These are phyloP conservation scores for Nothopassalora personata DNA, from an alignment of 2,329 filamentous ascomycete species.

Conservation along the genomic window DNA sequence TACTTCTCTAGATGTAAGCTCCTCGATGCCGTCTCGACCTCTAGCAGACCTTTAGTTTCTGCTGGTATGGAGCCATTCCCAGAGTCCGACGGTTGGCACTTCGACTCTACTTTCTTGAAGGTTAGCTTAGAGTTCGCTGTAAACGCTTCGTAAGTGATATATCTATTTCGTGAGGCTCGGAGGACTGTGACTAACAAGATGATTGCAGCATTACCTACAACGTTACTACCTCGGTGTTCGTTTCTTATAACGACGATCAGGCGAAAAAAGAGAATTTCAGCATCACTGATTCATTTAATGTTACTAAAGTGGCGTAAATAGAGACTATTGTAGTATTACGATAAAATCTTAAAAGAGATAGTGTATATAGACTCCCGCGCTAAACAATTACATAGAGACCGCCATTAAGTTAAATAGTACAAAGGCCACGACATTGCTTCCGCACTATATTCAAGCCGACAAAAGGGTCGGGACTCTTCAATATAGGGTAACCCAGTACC, in stretches of 20 bases:
- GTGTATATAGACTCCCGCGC: no score
- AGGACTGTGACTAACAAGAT: not conserved
- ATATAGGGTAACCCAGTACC: no score
- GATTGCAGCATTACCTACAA: conserved; percentile 5
- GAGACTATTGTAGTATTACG: no score
- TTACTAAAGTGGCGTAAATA: not conserved
- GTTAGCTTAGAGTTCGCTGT: conserved; percentile 9
- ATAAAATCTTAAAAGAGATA: no score
- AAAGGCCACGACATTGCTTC: no score
- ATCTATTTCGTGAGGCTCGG: not conserved
- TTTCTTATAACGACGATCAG: conserved; percentile 10
- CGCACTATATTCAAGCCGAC: no score
- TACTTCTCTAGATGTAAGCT: conserved; percentile 10
- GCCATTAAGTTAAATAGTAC: not conserved
- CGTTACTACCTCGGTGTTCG: conserved; percentile 3
- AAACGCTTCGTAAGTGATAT: conserved; percentile 2
- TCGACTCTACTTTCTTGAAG: conserved; percentile 6
- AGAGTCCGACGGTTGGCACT: no score
- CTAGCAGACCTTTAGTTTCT: conserved; percentile 5
- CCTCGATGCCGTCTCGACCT: conserved; percentile 1
- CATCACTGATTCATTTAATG: not conserved
- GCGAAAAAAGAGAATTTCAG: conserved; percentile 7
- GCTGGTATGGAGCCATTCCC: conserved; percentile 2
- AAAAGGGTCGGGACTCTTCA: no score
- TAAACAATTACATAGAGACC: no score